These are phyloP conservation scores for Boletus huronensis DNA, from an alignment of 768 basidiomycete genomes.

Conservation along the genomic window DNA sequence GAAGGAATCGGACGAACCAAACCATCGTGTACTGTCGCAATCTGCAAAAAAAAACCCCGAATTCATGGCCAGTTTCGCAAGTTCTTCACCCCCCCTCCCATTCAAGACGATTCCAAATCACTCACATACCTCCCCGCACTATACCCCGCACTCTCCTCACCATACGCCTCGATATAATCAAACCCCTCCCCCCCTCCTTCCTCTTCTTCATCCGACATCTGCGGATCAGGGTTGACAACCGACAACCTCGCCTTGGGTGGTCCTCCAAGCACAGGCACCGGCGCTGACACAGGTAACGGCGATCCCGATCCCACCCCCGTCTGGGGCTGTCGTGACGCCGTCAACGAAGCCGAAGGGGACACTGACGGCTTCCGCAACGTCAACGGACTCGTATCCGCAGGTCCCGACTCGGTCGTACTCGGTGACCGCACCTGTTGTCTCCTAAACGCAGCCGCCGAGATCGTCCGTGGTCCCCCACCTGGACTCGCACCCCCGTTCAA, in stretches of 20 bases:
- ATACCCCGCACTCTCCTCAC: slow-evolving; percentile 35
- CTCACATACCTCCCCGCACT: slow-evolving; percentile 45
- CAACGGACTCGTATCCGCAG: slow-evolving; percentile 47
- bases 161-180: slow-evolving; percentile 60
- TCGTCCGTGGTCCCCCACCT: slow-evolving; percentile 48
- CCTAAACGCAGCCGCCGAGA: slow-evolving; percentile 74
- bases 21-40: not conserved
- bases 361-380: slow-evolving; percentile 44
- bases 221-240: slow-evolving; percentile 29
- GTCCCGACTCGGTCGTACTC: slow-evolving; percentile 19
- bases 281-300: slow-evolving; percentile 30
- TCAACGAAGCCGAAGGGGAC: slow-evolving; percentile 30
- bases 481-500: slow-evolving; percentile 26
- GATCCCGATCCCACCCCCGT: slow-evolving; percentile 9
- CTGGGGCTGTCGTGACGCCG: not conserved
- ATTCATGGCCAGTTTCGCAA: not conserved
- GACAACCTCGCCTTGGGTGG: slow-evolving; percentile 21
- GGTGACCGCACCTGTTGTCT: slow-evolving; percentile 41
- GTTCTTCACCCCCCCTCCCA: not conserved
- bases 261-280: not conserved
- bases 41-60: not conserved
- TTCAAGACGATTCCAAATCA: slow-evolving; percentile 35
- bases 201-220: slow-evolving; percentile 35
- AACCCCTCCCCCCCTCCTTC: slow-evolving; percentile 35
- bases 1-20: too few relatives aligned